Conservation (phyloP, 2,329 filamentous ascomycete genomes). For the Fusarium pseudonygamai region DNA sequence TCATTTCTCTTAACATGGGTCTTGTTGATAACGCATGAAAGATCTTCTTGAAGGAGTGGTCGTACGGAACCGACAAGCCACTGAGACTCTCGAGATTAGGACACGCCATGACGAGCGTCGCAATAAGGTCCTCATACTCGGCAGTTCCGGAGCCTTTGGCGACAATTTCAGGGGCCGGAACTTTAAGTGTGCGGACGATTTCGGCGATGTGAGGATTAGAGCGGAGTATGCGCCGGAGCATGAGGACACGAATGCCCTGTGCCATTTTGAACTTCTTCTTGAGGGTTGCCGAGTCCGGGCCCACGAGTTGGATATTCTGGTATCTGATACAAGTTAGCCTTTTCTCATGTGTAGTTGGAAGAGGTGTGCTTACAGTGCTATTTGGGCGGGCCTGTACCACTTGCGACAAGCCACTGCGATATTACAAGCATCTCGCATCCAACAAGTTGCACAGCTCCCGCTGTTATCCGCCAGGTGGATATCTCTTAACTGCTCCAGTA, state of each 20-base stretch:
- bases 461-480: conserved; percentile 59
- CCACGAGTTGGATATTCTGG: conserved; percentile 66
- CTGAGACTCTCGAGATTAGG: conserved; percentile 69
- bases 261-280: conserved; percentile 67
- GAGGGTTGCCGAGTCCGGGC: conserved; percentile 62
- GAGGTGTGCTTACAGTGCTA: conserved; percentile 57
- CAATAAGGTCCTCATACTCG: conserved; percentile 66
- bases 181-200: conserved; percentile 66
- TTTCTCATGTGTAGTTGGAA: background rate
- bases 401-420: conserved; percentile 61
- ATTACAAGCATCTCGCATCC: conserved; percentile 68
- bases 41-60: conserved; percentile 65
- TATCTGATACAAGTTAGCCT: conserved; percentile 54
- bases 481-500: conserved; percentile 63
- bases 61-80: conserved; percentile 64
- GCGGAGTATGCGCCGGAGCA: conserved; percentile 67
- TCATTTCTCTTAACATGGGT: conserved; percentile 63
- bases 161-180: conserved; percentile 57
- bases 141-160: conserved; percentile 50
- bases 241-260: conserved; percentile 61
- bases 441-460: conserved; percentile 70
- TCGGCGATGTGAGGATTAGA: conserved; percentile 62
- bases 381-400: conserved; percentile 61
- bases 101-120: conserved; percentile 70
- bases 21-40: conserved; percentile 69